phyloP scores from a whole-genome alignment of 768 basidiomycete genomes.

The Lactifluus piperatus region DNA sequence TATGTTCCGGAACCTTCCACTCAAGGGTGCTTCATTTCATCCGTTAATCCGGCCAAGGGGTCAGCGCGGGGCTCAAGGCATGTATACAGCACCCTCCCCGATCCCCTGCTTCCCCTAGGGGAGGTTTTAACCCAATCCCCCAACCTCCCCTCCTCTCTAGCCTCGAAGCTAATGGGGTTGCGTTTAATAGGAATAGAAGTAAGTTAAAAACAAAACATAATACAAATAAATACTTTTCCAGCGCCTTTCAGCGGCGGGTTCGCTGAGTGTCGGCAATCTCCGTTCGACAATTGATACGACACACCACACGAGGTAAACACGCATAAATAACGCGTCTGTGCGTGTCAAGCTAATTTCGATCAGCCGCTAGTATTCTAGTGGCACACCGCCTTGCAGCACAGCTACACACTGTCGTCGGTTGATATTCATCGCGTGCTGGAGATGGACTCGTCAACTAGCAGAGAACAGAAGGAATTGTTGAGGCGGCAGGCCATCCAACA shows the following conservation, averaged over 20 bases:
- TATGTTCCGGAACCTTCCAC: slow-evolving; percentile 19
- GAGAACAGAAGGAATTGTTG: slow-evolving; percentile 30
- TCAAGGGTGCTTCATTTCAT: neutral
- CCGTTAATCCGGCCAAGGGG: slow-evolving; percentile 4
- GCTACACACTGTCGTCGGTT: neutral
- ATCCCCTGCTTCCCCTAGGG: neutral
- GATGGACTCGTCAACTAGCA: slow-evolving; percentile 51
- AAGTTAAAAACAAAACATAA: neutral
- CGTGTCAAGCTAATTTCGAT: neutral
- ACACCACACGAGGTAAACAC: slow-evolving; percentile 20
- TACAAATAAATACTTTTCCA: neutral
- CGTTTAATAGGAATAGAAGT: neutral
- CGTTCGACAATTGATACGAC: neutral
- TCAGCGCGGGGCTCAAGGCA: neutral
- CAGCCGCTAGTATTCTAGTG: neutral
- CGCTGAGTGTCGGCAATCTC: slow-evolving; percentile 16
- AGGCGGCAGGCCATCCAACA: slow-evolving; percentile 42
- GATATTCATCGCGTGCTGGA: neutral
- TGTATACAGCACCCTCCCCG: neutral
- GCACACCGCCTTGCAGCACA: neutral
- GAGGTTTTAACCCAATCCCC: too few species aligned
- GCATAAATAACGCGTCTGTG: slow-evolving; percentile 22
- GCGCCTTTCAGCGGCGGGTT: slow-evolving; percentile 3
- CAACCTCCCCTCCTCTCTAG: neutral
- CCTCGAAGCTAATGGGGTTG: neutral